Evolutionary conservation across 2,329 filamentous ascomycete species (phyloP), one percentile per base, ranked within the genome.

Genomic region (Nannizzia gypsea): DNA sequence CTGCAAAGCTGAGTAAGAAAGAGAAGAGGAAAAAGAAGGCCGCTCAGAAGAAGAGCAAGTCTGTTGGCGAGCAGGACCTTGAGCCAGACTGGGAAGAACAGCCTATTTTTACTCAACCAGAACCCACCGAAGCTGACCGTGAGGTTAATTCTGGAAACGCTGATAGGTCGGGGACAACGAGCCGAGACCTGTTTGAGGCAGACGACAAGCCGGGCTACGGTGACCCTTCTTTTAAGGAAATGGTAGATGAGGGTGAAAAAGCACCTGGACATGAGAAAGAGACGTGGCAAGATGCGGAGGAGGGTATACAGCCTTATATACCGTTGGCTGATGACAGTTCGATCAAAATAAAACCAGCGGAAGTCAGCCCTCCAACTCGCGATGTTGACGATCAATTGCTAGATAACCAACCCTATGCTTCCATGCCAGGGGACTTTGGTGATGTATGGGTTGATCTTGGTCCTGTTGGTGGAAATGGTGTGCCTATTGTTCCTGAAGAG

Each of bases 11-110:
- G 6, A 58, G 55, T 36, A 60, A 59, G 48, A 62, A 62, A 40
- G 56, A 62, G n/a, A 60, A 31, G 56, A 55, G 42, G 67, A 77
- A 75, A 65, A 73, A 69, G 15, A 78, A 75, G 63, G 72, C 70
- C 40, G 69, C 71, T 6, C 72, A 73, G 44, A 64, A 66, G 56
- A 64, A 66, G 60, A 63, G 68, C 17, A 70, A 70, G 48, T 67
- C 70, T 62, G 63, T 66, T 58, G 63, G 55, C 52, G 26, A 58
- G 26, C 17, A 28, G n/a, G 5, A 26, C 11, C 13, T 34, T 57
- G 55, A 57, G 24, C 24, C 17, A 15, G 38, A 36, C 13, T 40
- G 34, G 52, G 60, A 66, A 17, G 24, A 46, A 36, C 40, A 50
- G 38, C 15, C 36, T 48, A 20, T n/a, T 6, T 22, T 24, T 24